Base-by-base conservation (phyloP, 2,329 filamentous ascomycete species). In the Colletotrichum karsti region DNA sequence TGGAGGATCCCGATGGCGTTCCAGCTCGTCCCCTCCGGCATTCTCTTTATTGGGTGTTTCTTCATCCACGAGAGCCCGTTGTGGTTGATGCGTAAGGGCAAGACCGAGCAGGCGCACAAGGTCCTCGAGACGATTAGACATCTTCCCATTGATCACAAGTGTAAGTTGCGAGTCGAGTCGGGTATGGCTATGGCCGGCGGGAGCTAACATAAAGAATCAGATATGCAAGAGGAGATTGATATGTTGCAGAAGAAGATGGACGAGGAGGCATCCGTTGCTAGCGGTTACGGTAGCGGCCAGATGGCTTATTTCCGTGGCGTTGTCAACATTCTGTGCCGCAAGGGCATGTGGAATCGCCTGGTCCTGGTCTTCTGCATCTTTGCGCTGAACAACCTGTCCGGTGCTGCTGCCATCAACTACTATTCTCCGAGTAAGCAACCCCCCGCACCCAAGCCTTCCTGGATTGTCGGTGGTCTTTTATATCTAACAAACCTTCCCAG, bases 1-100 rank as follows among this genome's bases (percentile, higher is more conserved):
- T 87, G 84, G 84, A 77, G 83, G 7, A 80, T 87, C 39, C 85
- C 85, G 6, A 82, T 86, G 73, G 84, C 81, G 0, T 78, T 87
- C 15, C 81, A 84, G 68, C 74, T 82, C 8, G 74, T 85, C 4
- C 84, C 85, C 6, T 78, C 82, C 0, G 77, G 79, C 5, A 70
- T 82, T 3, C 76, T 86, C 22, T 77, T 86, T 64, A 24, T 77
- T 5, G 80, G 85, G 1, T 83, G 81, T 0, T 83, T 82, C 59
- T 79, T 85, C 60, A 73, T 83, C 5, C 69, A 58, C 20, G 72
- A 73, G 26, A 72, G 70, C 7, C 72, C 72, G 1, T 58, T 72
- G 3, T 73, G 72, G 72, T 70, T 73, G 8, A 64, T 70, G 41
- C 57, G 69, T 2, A 73, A 73, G 54, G 71, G 69, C 1, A 58